Conservation (phyloP, 2,329 filamentous ascomycete genomes). For the Daldinia sp. region DNA sequence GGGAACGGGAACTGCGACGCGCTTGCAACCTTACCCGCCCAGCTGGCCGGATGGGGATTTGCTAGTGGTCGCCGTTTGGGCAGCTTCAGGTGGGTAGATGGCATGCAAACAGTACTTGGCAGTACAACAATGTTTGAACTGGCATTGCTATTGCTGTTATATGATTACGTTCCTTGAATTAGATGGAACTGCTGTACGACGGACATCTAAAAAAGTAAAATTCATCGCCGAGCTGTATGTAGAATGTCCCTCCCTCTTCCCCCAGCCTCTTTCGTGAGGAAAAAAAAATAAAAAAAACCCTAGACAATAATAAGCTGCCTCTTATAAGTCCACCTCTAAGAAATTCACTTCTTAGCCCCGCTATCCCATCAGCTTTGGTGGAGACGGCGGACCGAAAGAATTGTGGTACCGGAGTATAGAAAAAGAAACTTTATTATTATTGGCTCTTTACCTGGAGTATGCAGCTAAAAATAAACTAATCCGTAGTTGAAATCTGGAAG, state of each 20-base stretch:
- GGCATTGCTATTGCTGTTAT: background rate
- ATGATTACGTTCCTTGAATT: background rate
- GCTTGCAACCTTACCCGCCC: constrained; percentile 26
- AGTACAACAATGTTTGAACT: background rate
- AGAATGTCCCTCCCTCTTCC: too few species aligned
- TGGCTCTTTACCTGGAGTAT: constrained; percentile 9
- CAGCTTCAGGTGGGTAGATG: background rate
- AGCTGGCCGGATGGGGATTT: constrained; percentile 19
- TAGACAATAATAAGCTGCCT: constrained; percentile 1
- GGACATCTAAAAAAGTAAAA: background rate
- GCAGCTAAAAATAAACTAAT: constrained; percentile 3
- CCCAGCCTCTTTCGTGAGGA: background rate
- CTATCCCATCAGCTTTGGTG: constrained; percentile 31
- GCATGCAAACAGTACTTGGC: constrained; percentile 2
- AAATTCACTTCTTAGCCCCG: constrained; percentile 20
- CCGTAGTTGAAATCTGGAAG: background rate
- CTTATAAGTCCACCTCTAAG: constrained; percentile 11
- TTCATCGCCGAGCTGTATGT: background rate
- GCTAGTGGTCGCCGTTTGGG: constrained; percentile 17
- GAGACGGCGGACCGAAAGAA: constrained; percentile 26
- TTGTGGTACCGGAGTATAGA: constrained; percentile 21
- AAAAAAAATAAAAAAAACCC: background rate
- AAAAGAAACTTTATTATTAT: constrained; percentile 14
- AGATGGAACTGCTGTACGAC: background rate
- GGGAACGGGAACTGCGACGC: constrained; percentile 35